Percentiles rank a stretch among this genome's conserved stretches.
These are phyloP conservation scores for Pseudopyricularia javanii DNA, from an alignment of 2,329 filamentous ascomycete genomes.

Conservation along the genomic window DNA sequence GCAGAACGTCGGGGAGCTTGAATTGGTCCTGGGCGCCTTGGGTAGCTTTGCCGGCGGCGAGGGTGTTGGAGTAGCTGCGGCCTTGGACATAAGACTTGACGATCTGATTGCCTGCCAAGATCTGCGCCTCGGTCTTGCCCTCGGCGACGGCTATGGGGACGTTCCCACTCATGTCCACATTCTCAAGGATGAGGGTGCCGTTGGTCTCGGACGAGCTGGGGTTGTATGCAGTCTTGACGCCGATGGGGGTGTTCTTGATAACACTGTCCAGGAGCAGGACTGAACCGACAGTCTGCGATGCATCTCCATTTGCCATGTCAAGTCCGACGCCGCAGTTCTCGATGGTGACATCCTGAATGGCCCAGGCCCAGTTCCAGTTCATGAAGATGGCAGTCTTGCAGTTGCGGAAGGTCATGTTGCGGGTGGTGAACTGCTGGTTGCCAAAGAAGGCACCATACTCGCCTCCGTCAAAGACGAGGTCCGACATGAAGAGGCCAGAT, in stretches of 20 bases:
- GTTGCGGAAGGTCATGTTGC: constrained; percentile 70
- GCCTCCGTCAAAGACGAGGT: constrained; percentile 75
- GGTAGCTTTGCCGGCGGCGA: constrained; percentile 35
- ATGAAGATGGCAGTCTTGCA: constrained; percentile 76
- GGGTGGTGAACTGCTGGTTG: constrained; percentile 77
- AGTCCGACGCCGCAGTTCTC: constrained; percentile 65
- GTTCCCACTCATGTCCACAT: constrained; percentile 67
- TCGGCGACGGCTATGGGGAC: constrained; percentile 55
- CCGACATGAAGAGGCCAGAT: constrained; percentile 72
- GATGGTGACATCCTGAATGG: constrained; percentile 64
- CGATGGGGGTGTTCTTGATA: constrained; percentile 63
- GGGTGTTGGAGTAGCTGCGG: constrained; percentile 47
- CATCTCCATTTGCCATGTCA: constrained; percentile 59
- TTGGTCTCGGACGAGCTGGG: constrained; percentile 52
- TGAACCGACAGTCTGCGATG: constrained; percentile 68
- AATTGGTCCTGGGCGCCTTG: constrained; percentile 46
- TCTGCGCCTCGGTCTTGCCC: constrained; percentile 36
- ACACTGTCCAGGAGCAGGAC: constrained; percentile 72
- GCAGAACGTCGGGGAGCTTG: constrained; percentile 54
- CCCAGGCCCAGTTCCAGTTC: constrained; percentile 90
- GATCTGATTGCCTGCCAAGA: constrained; percentile 59
- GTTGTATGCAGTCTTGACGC: constrained; percentile 65
- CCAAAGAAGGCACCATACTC: constrained; percentile 68
- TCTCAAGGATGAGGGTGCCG: constrained; percentile 75
- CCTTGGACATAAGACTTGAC: constrained; percentile 71